Conservation (phyloP, 2,329 filamentous ascomycete genomes). For the Aureobasidium sp. region DNA sequence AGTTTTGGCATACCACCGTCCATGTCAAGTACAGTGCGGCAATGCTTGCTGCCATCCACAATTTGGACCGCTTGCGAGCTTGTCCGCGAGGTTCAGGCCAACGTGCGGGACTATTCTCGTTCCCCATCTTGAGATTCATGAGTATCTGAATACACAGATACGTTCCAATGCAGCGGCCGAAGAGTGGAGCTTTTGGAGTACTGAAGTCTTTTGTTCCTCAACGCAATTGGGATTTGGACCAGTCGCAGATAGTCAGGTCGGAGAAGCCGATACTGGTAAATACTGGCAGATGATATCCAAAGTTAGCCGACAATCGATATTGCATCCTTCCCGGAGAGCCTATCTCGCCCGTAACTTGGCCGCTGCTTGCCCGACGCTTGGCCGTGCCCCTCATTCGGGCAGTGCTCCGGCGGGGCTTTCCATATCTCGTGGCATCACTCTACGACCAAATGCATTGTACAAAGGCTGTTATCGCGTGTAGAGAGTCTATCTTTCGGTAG, state of each 20-base stretch:
- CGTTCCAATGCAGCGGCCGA: too few relatives aligned
- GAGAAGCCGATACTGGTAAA: too few relatives aligned
- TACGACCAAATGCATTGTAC: too few relatives aligned
- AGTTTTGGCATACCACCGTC: not conserved
- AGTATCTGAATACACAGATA: too few relatives aligned
- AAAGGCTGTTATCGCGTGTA: too few relatives aligned
- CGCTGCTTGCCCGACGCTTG: constrained; percentile 1
- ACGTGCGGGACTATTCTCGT: too few relatives aligned
- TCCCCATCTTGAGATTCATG: not conserved
- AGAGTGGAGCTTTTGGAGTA: too few relatives aligned
- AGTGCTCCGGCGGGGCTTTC: not conserved
- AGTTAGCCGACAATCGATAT: not conserved
- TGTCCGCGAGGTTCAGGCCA: not conserved
- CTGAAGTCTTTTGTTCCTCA: too few relatives aligned
- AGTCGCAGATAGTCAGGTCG: too few relatives aligned
- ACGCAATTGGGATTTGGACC: too few relatives aligned
- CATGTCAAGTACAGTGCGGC: not conserved
- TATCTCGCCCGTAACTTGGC: not conserved
- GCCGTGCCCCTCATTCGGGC: not conserved
- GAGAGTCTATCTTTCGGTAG: not conserved
- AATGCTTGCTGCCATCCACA: not conserved
- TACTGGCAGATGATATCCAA: not conserved
- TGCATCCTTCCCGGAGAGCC: not conserved
- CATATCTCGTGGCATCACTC: too few relatives aligned
- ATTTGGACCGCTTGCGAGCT: not conserved